These are phyloP conservation scores for Chalaropsis ovoidea DNA, from an alignment of 2,329 filamentous ascomycete species.

Conservation along the genomic window DNA sequence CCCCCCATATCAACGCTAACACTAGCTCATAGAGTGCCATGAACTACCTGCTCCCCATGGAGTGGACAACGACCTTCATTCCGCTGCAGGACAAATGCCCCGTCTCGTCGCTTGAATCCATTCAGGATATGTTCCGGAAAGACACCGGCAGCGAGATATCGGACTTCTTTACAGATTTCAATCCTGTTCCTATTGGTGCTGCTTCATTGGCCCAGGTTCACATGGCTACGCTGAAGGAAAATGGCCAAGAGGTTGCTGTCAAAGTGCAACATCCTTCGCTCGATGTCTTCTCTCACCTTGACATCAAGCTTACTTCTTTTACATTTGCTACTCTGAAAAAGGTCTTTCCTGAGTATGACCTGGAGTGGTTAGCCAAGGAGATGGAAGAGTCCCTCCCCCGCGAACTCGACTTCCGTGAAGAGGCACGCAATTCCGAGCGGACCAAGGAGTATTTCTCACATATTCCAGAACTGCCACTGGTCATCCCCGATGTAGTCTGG, in stretches of 20 bases:
- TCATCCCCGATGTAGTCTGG: conserved; percentile 86
- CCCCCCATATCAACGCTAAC: not conserved
- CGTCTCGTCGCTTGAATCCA: conserved; percentile 76
- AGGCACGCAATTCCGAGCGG: conserved; percentile 72
- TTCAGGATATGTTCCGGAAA: conserved; percentile 71
- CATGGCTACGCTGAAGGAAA: conserved; percentile 69
- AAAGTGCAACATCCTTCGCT: conserved; percentile 91
- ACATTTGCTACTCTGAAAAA: conserved; percentile 82
- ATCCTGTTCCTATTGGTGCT: conserved; percentile 70
- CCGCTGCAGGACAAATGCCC: conserved; percentile 93
- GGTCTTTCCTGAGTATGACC: conserved; percentile 95
- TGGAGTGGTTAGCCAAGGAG: conserved; percentile 89
- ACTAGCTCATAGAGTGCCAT: conserved; percentile 58
- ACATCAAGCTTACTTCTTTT: conserved; percentile 75
- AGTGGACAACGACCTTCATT: conserved; percentile 94
- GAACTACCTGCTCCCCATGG: conserved; percentile 81
- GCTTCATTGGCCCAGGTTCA: conserved; percentile 94
- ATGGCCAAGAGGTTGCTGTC: conserved; percentile 79
- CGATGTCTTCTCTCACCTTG: conserved; percentile 80
- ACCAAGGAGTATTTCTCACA: conserved; percentile 71
- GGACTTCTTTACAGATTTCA: conserved; percentile 81
- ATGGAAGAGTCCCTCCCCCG: conserved; percentile 85
- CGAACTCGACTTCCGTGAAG: conserved; percentile 79
- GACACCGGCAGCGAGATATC: conserved; percentile 73
- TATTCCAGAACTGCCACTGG: conserved; percentile 63